Percentiles rank a stretch among this genome's conserved stretches.
Conservation (phyloP, 768 basidiomycete genomes). For the Basidioascus undulatus region DNA sequence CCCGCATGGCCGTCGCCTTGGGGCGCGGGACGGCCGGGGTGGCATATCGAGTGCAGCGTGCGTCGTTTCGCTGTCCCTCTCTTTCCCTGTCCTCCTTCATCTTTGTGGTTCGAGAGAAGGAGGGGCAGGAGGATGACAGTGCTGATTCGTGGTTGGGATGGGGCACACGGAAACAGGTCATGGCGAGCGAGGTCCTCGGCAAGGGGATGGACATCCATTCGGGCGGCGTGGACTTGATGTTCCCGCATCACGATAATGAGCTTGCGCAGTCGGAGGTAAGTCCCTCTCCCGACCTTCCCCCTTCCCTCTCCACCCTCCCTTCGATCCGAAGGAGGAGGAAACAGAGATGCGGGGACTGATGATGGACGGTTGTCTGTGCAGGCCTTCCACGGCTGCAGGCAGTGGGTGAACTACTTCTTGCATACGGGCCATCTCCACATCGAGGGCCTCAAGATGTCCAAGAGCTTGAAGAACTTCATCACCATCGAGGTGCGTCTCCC, state of each 20-base stretch:
- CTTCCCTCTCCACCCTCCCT: too few relatives aligned
- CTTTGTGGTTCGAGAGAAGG: too few relatives aligned
- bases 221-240: conserved; percentile 88
- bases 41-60: conserved; percentile 99
- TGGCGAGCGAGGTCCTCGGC: conserved; percentile 79
- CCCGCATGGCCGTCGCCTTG: conserved; percentile 91
- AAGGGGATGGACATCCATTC: conserved; percentile 92
- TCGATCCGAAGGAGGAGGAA: too few relatives aligned
- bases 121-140: too few relatives aligned
- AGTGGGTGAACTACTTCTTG: conserved; percentile 98
- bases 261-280: conserved; percentile 79
- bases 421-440: conserved; percentile 98
- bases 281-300: background rate
- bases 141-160: conserved; percentile 21
- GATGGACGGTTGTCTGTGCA: conserved; percentile 21
- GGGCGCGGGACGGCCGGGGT: conserved; percentile 83
- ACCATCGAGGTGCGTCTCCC: conserved; percentile 43
- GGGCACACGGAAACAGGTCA: too few relatives aligned
- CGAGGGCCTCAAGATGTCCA: conserved; percentile 97
- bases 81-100: too few relatives aligned
- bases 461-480: conserved; percentile 95
- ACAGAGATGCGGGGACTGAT: too few relatives aligned
- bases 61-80: too few relatives aligned
- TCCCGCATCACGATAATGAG: conserved; percentile 98
- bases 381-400: conserved; percentile 74